phyloP scores from a whole-genome alignment of 495 filamentous ascomycete species.

The Barbatosphaeria neglecta region DNA sequence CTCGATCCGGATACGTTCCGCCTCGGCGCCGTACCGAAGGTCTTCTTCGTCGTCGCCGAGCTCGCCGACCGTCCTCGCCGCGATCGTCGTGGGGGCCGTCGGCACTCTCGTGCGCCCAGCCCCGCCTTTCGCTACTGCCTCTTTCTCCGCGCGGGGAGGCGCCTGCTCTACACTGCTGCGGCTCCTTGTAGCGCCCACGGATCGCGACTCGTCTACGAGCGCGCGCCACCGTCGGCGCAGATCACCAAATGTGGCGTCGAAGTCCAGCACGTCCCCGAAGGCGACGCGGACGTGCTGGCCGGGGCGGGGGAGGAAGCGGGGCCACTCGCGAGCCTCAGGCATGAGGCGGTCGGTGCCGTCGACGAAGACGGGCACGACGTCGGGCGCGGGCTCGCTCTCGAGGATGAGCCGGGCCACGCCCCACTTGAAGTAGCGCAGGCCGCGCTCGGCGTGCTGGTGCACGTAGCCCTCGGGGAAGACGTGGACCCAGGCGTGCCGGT shows the following conservation, averaged over 20 bases:
- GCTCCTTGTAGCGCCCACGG: neutral
- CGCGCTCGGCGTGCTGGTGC: conserved; percentile 68
- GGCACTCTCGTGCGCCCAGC: no score
- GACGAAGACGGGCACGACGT: conserved; percentile 87
- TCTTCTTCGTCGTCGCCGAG: conserved; percentile 24
- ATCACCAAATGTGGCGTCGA: conserved; percentile 53
- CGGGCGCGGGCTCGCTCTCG: conserved; percentile 70
- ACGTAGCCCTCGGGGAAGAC: conserved; percentile 92
- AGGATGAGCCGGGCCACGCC: conserved; percentile 81
- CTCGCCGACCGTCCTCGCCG: conserved; percentile 1
- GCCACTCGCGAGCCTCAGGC: conserved; percentile 66
- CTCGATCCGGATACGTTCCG: conserved; percentile 68
- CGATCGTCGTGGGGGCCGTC: neutral
- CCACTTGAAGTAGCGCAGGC: conserved; percentile 97
- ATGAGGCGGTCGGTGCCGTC: conserved; percentile 77
- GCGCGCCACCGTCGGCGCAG: conserved; percentile 56
- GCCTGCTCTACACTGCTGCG: no score
- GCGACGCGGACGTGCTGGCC: conserved; percentile 61
- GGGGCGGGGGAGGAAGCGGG: conserved; percentile 69
- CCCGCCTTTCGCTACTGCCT: no score
- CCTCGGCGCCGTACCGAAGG: conserved; percentile 60
- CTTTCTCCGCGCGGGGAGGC: no score
- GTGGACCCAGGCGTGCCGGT: conserved; percentile 70
- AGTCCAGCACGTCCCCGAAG: conserved; percentile 56
- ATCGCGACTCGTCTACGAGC: conserved; percentile 28